Conservation (phyloP, 805 yeast genomes). For the Metschnikowia amazonensis region DNA sequence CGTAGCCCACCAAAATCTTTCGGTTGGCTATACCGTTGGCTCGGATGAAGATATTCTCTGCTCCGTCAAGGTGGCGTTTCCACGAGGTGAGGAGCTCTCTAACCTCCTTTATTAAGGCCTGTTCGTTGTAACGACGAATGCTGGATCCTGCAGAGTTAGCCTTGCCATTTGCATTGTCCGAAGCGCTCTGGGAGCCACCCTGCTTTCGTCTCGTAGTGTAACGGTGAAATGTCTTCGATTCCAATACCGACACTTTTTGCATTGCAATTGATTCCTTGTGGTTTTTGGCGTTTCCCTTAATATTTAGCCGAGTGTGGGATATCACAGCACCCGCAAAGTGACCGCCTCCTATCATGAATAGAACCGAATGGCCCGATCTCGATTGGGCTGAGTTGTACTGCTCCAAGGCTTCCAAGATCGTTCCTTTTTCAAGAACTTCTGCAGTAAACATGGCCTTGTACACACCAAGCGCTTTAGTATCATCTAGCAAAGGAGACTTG, state of each 20-base stretch:
- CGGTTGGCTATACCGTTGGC: constrained; percentile 74
- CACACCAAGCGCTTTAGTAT: constrained; percentile 53
- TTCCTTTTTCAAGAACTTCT: constrained; percentile 37
- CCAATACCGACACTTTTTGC: constrained; percentile 62
- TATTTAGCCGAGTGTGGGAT: constrained; percentile 58
- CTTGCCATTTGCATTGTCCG: constrained; percentile 88
- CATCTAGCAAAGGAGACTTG: constrained; percentile 44
- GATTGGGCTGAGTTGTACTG: constrained; percentile 27
- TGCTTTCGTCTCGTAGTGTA: constrained; percentile 96
- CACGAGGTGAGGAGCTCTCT: constrained; percentile 62
- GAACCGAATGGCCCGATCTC: constrained; percentile 48
- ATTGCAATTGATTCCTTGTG: constrained; percentile 47
- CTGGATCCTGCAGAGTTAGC: constrained; percentile 95
- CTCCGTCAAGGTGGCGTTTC: constrained; percentile 55
- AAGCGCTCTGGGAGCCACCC: constrained; percentile 94
- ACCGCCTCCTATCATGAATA: constrained; percentile 96
- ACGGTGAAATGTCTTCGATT: constrained; percentile 85
- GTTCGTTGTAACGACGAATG: constrained; percentile 85
- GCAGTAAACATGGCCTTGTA: constrained; percentile 60
- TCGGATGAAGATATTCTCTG: constrained; percentile 70
- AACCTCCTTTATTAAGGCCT: constrained; percentile 75
- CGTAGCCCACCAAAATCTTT: constrained; percentile 63
- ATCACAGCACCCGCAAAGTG: constrained; percentile 96
- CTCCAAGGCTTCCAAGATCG: constrained; percentile 33
- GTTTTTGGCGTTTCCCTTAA: constrained; percentile 53